Base-by-base conservation (phyloP, 2,329 filamentous ascomycete species). In the Waltergamsia citrina region DNA sequence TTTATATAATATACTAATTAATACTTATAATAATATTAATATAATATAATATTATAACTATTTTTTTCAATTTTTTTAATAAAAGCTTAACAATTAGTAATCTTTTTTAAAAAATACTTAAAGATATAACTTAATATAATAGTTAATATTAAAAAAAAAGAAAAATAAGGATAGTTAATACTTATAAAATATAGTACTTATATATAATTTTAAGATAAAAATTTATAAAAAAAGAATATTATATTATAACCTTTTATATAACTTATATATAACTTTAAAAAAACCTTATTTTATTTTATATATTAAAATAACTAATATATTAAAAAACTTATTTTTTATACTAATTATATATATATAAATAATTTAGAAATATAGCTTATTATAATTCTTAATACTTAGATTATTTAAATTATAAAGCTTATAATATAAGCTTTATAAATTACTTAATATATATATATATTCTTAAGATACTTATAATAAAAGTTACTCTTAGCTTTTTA, bases 161-260 rank as follows among this genome's bases (percentile, higher is more conserved):
- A n/a, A n/a, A n/a, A n/a, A n/a, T n/a, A n/a, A n/a, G n/a, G n/a
- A n/a, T n/a, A 18, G n/a, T 16, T 29, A 4, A 35, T 5, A 27
- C 11, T 10, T 15, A 14, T 21, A 21, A 17, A 12, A 28, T n/a
- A n/a, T n/a, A n/a, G n/a, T n/a, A n/a, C n/a, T n/a, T n/a, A 9
- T 29, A 23, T 6, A 7, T 15, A n/a, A 35, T 33, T 18, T 25
- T 25, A 33, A 23, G 31, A 33, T 17, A n/a, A 33, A 24, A 18
- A 33, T 33, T 16, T 14, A 14, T 9, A 21, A 12, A 28, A 15
- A 19, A 23, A 25, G 24, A 25, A 15, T 21, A 34, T 34, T 34
- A 28, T 34, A 28, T 34, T 34, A 34, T 14, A 14, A 28, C 32
- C 23, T 15, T 9, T 19, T 34, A 35, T 35, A 23, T 29, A 15